A percentile compares a stretch with the other conserved stretches of the same genome.
These are phyloP conservation scores for Rhodotorula sp. DNA, from an alignment of 1,284 basidiomycete species.

Conservation along the genomic window DNA sequence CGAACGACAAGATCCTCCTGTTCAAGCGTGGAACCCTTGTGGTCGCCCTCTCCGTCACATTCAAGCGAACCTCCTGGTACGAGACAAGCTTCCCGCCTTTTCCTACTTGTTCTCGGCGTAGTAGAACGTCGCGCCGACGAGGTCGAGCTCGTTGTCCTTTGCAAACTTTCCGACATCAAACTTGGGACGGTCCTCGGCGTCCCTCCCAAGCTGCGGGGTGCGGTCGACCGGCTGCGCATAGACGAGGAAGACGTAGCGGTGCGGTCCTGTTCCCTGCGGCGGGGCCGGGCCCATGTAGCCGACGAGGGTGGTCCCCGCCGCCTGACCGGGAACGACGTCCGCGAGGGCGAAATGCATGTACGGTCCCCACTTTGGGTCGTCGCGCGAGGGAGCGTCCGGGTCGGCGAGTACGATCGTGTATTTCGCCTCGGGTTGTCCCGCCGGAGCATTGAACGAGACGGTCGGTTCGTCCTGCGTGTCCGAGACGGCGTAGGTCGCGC, in stretches of 20 bases:
- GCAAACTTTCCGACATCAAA: conserved; percentile 2
- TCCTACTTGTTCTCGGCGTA: conserved; percentile 12
- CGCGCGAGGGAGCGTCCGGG: conserved; percentile 10
- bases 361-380: conserved; percentile 6
- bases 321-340: conserved; percentile 10
- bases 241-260: conserved; percentile 14
- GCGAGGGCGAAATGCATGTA: conserved; percentile 5
- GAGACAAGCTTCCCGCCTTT: not conserved
- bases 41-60: not conserved
- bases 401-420: conserved; percentile 14
- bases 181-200: conserved; percentile 2
- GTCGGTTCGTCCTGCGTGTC: conserved; percentile 10
- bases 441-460: conserved; percentile 7
- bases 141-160: conserved; percentile 11
- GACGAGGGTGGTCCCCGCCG: not conserved
- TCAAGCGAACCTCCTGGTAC: not conserved
- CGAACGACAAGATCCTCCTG: too few relatives aligned
- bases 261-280: conserved; percentile 9
- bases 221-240: conserved; percentile 10
- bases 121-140: conserved; percentile 3
- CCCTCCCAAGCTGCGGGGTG: not conserved
- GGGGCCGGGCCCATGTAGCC: conserved; percentile 13
- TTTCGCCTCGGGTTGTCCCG: not conserved
- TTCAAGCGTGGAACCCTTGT: too few relatives aligned
- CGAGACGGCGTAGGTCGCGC: conserved; percentile 7